A percentile compares a stretch with the other conserved stretches of the same genome.
Conservation (phyloP, 225 moss, liverwort and hornwort genomes). For the Thuidium tamariscinum region DNA sequence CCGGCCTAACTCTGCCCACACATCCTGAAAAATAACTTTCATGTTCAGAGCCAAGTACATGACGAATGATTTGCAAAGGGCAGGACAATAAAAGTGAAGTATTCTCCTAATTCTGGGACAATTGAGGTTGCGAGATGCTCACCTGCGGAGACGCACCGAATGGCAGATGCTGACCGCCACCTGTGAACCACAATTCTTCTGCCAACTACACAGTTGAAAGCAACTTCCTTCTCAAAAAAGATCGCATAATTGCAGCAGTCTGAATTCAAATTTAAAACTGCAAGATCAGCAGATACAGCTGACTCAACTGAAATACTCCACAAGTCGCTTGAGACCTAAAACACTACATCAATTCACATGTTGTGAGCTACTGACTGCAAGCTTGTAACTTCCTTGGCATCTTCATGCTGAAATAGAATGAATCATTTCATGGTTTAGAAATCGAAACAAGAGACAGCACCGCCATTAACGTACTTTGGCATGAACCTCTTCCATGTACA, state of each 20-base stretch:
- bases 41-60: neutral
- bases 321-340: neutral
- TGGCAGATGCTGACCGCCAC: constrained; percentile 60
- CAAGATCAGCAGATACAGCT: neutral
- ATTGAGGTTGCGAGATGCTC: neutral
- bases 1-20: constrained; percentile 83
- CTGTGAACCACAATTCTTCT: constrained; percentile 73
- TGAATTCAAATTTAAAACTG: constrained; percentile 6
- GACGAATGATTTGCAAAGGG: neutral
- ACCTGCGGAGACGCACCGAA: constrained; percentile 96
- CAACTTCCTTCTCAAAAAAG: constrained; percentile 10
- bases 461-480: constrained; percentile 46
- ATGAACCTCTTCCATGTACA: constrained; percentile 99
- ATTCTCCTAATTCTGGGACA: neutral
- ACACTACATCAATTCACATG: neutral
- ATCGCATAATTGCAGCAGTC: neutral
- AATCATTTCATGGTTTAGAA: neutral
- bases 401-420: neutral
- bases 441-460: neutral
- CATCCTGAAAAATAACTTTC: constrained; percentile 45
- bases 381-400: neutral
- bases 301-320: constrained; percentile 10
- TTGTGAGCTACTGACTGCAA: neutral
- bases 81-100: neutral
- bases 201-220: constrained; percentile 58